Base-by-base conservation (phyloP, 768 basidiomycete genomes). In the Termitomyces sp. region DNA sequence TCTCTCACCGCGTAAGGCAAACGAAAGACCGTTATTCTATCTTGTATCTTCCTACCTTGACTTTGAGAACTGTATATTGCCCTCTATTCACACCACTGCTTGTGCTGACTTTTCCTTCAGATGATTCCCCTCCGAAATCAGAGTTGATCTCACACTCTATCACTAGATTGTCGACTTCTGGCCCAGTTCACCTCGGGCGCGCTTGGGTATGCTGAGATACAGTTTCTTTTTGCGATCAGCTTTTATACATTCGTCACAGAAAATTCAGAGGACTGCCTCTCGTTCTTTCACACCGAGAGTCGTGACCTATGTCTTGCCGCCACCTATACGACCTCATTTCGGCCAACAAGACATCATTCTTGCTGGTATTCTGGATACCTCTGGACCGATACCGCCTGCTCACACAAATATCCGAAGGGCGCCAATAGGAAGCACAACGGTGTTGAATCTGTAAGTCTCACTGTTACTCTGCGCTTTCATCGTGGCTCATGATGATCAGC, bases 11-110 rank as follows among this genome's bases (percentile, higher is more conserved):
- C 61, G 56, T 60, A 58, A 63, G 64, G 39, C 45, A 59, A 61
- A 62, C 20, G 76, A 70, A 58, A 73, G 53, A 24, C 73, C 66
- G 24, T 74, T 61, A 44, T 70, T 84, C 11, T 84, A 81, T 65
- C 70, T 91, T 7, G 76, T 81, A 11, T 77, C 80, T 22, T 81
- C 77, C 54, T 84, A 79, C 62, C 70, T 88, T n/a, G 81, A 90
- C 60, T 85, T 87, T 52, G 80, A 79, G 51, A 81, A 87, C 61
- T 87, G 89, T 90, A 70, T 63, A 83, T 63, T 40, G 58, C 38
- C 49, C 32, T 32, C 51, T 59, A 20, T 57, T 6, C 0, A 15
- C 28, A 33, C n/a, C 15, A 18, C 54, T 7, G 38, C 12, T n/a
- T 48, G 39, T 57, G 35, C 38, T 54, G 16, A 22, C 40, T 32